Evolutionary conservation across 1,284 basidiomycete species (phyloP), one percentile per base, ranked within the genome.

Genomic region (Bjerkandera adusta): DNA sequence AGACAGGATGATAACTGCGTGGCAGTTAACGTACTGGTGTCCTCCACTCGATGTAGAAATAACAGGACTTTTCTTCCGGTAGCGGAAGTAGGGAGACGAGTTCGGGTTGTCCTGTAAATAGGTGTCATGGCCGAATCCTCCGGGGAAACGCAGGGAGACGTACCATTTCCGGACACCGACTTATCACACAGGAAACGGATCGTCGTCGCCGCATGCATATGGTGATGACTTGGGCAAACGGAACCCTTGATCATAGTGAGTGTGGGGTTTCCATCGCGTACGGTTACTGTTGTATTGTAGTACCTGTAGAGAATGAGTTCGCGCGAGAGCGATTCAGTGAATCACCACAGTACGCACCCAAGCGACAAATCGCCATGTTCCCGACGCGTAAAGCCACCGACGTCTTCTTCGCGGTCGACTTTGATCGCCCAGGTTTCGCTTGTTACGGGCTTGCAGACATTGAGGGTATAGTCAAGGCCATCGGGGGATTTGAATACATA

Each of bases 121-220:
- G n/a, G n/a, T 34, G 40, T 21, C 26, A 39, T n/a, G n/a, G n/a
- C n/a, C n/a, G n/a, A 39, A 18, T 25, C 27, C 20, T 3, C 12
- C 27, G 24, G 27, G 33, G 30, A 12, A 44, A 2, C 24, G 49
- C 15, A 38, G 18, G n/a, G 36, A 18, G 11, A 24, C 61, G 20
- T 47, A 77, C 85, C 84, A 38, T 66, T 61, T 5, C 73, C 74
- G 49, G 67, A 72, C 3, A 74, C 69, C 2, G 65, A 67, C 8
- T 66, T 68, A 56, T 87, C 85, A 59, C 85, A 87, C n/a, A 81
- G 68, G 60, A 86, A 89, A 43, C 82, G 75, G 44, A 89, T 74
- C 21, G 79, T 73, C 1, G 85, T 75, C 30, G 75, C 81, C 33
- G 74, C 83, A 20, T 68, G 71, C 37, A 79, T 67, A 30, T 71